Base-by-base conservation (phyloP, 371 early-diverging fungal genomes). In the Mortierella polycephala region DNA sequence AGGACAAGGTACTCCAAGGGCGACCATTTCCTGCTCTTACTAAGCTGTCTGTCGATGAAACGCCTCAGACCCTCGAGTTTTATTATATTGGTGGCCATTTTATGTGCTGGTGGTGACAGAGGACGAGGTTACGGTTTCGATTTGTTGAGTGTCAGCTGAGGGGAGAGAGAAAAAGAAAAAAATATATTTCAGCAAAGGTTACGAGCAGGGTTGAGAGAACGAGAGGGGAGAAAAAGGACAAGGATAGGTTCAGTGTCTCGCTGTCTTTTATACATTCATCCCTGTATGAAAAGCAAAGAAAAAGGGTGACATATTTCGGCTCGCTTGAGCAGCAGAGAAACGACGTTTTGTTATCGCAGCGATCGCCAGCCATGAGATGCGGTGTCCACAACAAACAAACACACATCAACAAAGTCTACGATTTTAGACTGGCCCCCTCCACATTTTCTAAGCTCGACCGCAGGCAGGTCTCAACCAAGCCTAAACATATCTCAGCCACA, bases 1-100 rank as follows among this genome's bases (percentile, higher is more conserved):
- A 77, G 52, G 45, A 71, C 65, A 8, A 71, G 40, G 45, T 71
- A 77, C 21, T 71, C 77, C 5, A 77, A 54, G 14, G 64, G 54
- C 4, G 68, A 61, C 1, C 77, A 64, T 16, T 67, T 71, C 41
- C 58, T 58, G 46, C 44, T 64, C 51, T 59, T 75, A 39, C 42
- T 14, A 45, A 75, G 53, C 30, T 63, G 64, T 5, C 37, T 60
- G 49, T 75, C 67, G 18, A 75, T 62, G 37, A 59, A 62, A 12
- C 67, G 51, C 13, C 55, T 44, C 5, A 75, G 57, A 21, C 71
- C 76, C 30, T 70, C 67, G 10, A 70, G 57, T n/a, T 51, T 57
- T 63, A 75, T 67, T 11, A 62, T 62, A 42, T 72, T 52, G 10
- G 62, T 7, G 41, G 53, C 30, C 46, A 50, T 60, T 20, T 20